Base-by-base conservation (phyloP, 345 rosid species). In the Salix purpurea region DNA sequence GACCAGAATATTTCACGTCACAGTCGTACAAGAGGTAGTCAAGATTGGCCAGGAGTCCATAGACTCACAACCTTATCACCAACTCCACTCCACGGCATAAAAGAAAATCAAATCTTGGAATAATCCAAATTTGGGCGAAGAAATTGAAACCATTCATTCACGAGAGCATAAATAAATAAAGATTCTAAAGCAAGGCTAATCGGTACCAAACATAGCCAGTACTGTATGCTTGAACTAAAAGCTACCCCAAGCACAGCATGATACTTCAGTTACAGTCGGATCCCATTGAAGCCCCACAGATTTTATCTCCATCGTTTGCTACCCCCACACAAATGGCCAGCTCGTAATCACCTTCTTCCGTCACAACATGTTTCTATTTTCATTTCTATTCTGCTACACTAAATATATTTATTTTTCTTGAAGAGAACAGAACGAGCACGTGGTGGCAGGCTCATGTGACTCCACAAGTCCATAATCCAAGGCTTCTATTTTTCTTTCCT, bases 401-500 rank as follows among this genome's bases (percentile, higher is more conserved):
- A 34, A 0, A 34, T 34, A 34, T 34, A 34, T 34, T 34, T 34
- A 32, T 40, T 44, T 6, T 6, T 42, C 7, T 10, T 75, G 52
- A 6, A 40, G 72, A 79, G 67, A 79, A 54, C 54, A 52, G 67
- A 77, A 62, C 7, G 23, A 54, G 77, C 82, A 73, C 71, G 78
- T 76, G 69, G 46, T 40, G n/a, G 58, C 37, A 24, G 26, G 68
- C 37, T 52, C 32, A n/a, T 11, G 23, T 65, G 32, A 71, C 73
- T 65, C 86, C 87, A 69, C 32, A 30, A 30, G 32, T 30, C 32
- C 32, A 30, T 65, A 32, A 32, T 32, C 34, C 71, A 84, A 82
- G 34, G 34, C 81, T 74, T 72, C 16, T 34, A 4, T 85, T 74
- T 85, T 80, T 83, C 79, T 78, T 36, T 56, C 40, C 26, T 54